These are phyloP conservation scores for Geotrichum reessii DNA, from an alignment of 1,139 yeast species.

Conservation along the genomic window DNA sequence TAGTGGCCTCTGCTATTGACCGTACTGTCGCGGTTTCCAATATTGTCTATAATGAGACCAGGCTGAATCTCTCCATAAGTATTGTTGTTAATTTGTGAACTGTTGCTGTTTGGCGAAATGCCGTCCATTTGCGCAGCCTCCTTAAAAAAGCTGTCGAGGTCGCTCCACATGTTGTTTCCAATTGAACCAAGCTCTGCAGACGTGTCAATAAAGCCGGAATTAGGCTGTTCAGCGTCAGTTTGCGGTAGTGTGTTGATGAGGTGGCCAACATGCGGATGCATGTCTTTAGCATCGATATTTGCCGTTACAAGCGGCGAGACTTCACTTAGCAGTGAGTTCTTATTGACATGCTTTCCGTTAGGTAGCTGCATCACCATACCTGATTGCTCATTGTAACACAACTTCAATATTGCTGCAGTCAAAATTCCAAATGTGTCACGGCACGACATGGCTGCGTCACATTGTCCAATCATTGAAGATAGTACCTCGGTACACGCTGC, in stretches of 20 bases:
- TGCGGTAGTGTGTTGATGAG: background rate
- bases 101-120: slow-evolving; percentile 20
- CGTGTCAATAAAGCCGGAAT: background rate
- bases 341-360: slow-evolving; percentile 12
- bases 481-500: slow-evolving; percentile 57
- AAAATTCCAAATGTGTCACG: slow-evolving; percentile 65
- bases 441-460: slow-evolving; percentile 75
- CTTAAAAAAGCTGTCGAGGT: slow-evolving; percentile 28
- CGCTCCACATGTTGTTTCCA: slow-evolving; percentile 21
- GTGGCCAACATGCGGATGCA: slow-evolving; percentile 10
- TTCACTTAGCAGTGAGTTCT: background rate
- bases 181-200: background rate
- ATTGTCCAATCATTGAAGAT: slow-evolving; percentile 55
- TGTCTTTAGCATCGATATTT: background rate
- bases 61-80: background rate
- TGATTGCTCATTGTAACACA: slow-evolving; percentile 44
- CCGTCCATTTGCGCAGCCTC: slow-evolving; percentile 29
- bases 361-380: slow-evolving; percentile 21
- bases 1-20: background rate
- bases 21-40: background rate
- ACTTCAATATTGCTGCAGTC: slow-evolving; percentile 62
- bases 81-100: background rate
- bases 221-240: background rate
- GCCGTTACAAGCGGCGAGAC: background rate
- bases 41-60: slow-evolving; percentile 18